Base-by-base conservation (phyloP, 176 grass and related monocot genomes). In the Avena insularis region DNA sequence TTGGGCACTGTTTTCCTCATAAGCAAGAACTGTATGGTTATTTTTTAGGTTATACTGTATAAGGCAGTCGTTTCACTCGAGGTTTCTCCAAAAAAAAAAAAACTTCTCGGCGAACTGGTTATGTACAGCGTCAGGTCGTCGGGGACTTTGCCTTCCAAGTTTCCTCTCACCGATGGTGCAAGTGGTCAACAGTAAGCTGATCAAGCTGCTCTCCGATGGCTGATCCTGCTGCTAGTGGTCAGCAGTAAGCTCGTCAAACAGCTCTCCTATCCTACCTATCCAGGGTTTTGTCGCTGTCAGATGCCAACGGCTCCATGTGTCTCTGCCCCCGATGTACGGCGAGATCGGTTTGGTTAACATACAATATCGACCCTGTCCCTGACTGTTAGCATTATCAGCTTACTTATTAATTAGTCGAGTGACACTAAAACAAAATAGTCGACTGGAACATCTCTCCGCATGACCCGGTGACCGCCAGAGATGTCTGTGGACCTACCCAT, bases 241-340 rank as follows among this genome's bases (percentile, higher is more conserved):
- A 61, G 11, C n/a, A 25, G 59, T 62, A 62, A 4, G 12, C 2
- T 12, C 14, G 12, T 73, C n/a, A 38, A 12, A 54, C n/a, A 48
- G n/a, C 16, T 55, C 19, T 53, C 23, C 23, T 15, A 33, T 35
- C 27, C 27, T 6, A 43, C 27, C 27, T 6, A 43, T 43, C 40
- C 40, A 9, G 16, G 35, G 9, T 23, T 56, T 57, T 71, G 55
- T 23, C 13, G 50, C 14, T 13, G 9, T 31, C n/a, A 84, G 45
- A 50, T 33, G 78, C 78, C 58, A 23, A 23, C 54, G 88, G 82
- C 48, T 27, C 50, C 89, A 86, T 53, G 89, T 86, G 79, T 60
- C 40, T 31, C 12, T 36, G 83, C 38, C 13, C 88, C 21, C 5
- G 49, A 3, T 75, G 69, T 15, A 76, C 48, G 58, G 69, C 31